Percentiles rank a stretch among this genome's conserved stretches.
Evolutionary conservation across 2,329 filamentous ascomycete species (phyloP).

Genomic region (Botrytis pseudocinerea): DNA sequence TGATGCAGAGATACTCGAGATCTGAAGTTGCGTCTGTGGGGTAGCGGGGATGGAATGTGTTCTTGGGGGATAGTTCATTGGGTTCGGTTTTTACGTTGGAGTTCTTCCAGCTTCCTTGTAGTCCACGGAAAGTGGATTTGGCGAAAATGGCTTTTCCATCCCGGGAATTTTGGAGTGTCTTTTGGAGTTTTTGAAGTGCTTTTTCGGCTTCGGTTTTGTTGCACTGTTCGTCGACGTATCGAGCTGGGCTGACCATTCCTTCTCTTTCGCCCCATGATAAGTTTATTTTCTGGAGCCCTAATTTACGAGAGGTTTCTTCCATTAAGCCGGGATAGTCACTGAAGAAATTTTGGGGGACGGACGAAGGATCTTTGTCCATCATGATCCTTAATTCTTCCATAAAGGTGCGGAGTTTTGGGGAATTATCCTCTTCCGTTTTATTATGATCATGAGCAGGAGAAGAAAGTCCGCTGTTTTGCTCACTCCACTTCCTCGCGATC

Average conservation of each 20-base stretch:
- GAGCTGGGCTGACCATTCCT: constrained; percentile 11
- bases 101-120: not conserved
- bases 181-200: not conserved
- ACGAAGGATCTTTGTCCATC: not conserved
- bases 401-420: not conserved
- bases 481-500: constrained; percentile 11
- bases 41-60: not conserved
- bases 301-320: not conserved
- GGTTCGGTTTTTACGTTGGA: not conserved
- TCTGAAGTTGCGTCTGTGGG: not conserved
- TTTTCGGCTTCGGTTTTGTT: not conserved
- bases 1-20: not conserved
- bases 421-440: no score
- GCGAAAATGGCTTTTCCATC: not conserved
- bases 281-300: constrained; percentile 8
- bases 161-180: not conserved
- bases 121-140: not conserved
- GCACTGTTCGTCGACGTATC: not conserved
- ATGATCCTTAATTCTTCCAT: not conserved
- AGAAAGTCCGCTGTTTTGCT: not conserved
- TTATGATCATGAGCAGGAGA: no score
- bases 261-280: not conserved
- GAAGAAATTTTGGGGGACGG: constrained; percentile 14
- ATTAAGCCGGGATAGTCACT: constrained; percentile 11
- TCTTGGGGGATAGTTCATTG: not conserved